Evolutionary conservation across 805 yeast species (phyloP).

Genomic region (Ogataea saltuana): DNA sequence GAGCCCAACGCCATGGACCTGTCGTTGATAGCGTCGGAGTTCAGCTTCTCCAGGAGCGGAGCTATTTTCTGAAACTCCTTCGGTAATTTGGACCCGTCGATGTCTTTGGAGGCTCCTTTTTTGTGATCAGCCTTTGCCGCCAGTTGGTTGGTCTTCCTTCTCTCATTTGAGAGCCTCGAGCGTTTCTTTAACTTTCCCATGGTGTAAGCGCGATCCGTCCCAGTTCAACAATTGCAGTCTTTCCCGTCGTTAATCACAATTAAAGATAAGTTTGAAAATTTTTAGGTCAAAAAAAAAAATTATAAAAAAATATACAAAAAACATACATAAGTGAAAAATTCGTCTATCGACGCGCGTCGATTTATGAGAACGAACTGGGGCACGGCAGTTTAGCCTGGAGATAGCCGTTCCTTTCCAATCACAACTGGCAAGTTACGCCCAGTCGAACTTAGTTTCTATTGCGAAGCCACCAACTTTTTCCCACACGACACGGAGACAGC

Average conservation of each 20-base stretch:
- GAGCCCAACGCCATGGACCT: constrained; percentile 76
- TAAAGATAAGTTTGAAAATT: constrained; percentile 5
- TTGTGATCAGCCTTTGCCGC: neutral
- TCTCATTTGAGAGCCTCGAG: constrained; percentile 47
- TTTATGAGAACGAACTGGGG: neutral
- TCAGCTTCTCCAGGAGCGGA: constrained; percentile 67
- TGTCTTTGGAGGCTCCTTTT: neutral
- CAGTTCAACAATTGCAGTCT: too few relatives aligned
- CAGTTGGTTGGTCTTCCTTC: constrained; percentile 19
- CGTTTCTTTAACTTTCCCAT: constrained; percentile 81
- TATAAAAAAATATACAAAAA: neutral
- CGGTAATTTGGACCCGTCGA: constrained; percentile 4
- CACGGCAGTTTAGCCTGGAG: too few relatives aligned
- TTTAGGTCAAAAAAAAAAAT: constrained; percentile 9
- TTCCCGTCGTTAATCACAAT: too few relatives aligned
- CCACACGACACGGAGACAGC: too few relatives aligned
- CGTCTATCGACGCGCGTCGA: constrained; percentile 4
- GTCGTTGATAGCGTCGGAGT: constrained; percentile 66
- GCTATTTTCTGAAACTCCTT: constrained; percentile 49
- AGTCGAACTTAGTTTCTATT: too few relatives aligned
- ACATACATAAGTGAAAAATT: neutral
- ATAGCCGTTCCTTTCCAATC: too few relatives aligned
- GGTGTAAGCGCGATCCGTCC: neutral
- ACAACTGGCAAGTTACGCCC: too few relatives aligned
- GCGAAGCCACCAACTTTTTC: too few relatives aligned